phyloP scores from a whole-genome alignment of 73 alveolate genomes.

The Paraurostyla sp. region DNA sequence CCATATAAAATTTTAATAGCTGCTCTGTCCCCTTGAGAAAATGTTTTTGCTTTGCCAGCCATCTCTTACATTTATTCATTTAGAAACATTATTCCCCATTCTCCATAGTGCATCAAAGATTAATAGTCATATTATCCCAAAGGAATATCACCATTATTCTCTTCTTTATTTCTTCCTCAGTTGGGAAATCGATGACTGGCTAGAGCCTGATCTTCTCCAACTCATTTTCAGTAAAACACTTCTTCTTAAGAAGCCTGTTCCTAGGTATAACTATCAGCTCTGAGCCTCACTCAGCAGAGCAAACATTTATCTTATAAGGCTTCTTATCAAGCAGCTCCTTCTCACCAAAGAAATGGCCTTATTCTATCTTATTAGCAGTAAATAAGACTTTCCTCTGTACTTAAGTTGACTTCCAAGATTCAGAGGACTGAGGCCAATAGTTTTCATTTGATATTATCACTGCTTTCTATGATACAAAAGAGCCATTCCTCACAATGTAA shows the following conservation, averaged over 20 bases:
- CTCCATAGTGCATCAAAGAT: no score
- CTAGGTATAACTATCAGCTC: slow-evolving; percentile 34
- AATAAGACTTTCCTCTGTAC: slow-evolving; percentile 50
- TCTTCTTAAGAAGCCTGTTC: not conserved
- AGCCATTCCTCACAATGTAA: slow-evolving; percentile 45
- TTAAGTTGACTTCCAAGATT: slow-evolving; percentile 52
- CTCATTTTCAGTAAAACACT: slow-evolving; percentile 10
- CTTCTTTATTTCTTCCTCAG: slow-evolving; percentile 54
- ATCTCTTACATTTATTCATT: no score
- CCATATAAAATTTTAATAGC: no score
- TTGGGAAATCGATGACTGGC: slow-evolving; percentile 51
- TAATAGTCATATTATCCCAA: no score
- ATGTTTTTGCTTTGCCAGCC: no score
- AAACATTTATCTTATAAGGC: slow-evolving; percentile 17
- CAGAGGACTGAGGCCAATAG: slow-evolving; percentile 66
- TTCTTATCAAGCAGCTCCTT: slow-evolving; percentile 21
- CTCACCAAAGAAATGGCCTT: slow-evolving; percentile 65
- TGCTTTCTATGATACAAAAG: slow-evolving; percentile 48
- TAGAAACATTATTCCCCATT: no score
- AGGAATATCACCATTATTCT: slow-evolving; percentile 46
- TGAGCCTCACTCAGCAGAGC: slow-evolving; percentile 37
- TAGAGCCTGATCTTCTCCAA: slow-evolving; percentile 34
- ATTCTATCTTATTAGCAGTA: slow-evolving; percentile 41
- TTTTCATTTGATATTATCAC: slow-evolving; percentile 62
- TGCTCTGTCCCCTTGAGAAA: no score